Evolutionary conservation across 768 basidiomycete genomes (phyloP).

Genomic region (Clitopilus hobsonii): DNA sequence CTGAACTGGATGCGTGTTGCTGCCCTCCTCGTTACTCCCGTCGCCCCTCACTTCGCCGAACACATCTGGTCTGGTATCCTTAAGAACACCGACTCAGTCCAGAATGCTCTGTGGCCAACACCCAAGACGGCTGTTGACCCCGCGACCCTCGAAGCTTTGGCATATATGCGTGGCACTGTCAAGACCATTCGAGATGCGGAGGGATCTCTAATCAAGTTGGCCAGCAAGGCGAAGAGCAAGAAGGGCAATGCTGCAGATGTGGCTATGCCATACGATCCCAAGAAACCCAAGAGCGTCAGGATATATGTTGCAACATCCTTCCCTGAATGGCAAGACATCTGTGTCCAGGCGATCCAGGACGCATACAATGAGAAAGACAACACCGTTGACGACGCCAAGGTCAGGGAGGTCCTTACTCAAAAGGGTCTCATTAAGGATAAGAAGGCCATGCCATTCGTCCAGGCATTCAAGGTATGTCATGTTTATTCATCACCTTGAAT

Average conservation of each 20-base stretch:
- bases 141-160: conserved; percentile 63
- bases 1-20: conserved; percentile 79
- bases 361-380: conserved; percentile 53
- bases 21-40: conserved; percentile 76
- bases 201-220: conserved; percentile 68
- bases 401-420: conserved; percentile 61
- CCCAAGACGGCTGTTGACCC: conserved; percentile 56
- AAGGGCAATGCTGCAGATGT: conserved; percentile 30
- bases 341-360: conserved; percentile 71
- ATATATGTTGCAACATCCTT: conserved; percentile 89
- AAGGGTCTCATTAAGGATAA: conserved; percentile 93
- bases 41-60: conserved; percentile 93
- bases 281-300: conserved; percentile 76
- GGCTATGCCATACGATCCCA: conserved; percentile 69
- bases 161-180: conserved; percentile 88
- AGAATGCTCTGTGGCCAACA: conserved; percentile 80
- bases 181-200: conserved; percentile 92
- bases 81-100: conserved; percentile 70
- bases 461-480: conserved; percentile 77
- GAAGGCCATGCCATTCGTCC: conserved; percentile 91
- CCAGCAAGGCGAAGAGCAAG: conserved; percentile 73
- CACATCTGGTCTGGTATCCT: conserved; percentile 81
- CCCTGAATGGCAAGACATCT: conserved; percentile 91
- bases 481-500: neutral
- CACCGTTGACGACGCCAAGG: conserved; percentile 78